phyloP scores from a whole-genome alignment of 2,329 filamentous ascomycete species.

The Ascosphaera aggregata region DNA sequence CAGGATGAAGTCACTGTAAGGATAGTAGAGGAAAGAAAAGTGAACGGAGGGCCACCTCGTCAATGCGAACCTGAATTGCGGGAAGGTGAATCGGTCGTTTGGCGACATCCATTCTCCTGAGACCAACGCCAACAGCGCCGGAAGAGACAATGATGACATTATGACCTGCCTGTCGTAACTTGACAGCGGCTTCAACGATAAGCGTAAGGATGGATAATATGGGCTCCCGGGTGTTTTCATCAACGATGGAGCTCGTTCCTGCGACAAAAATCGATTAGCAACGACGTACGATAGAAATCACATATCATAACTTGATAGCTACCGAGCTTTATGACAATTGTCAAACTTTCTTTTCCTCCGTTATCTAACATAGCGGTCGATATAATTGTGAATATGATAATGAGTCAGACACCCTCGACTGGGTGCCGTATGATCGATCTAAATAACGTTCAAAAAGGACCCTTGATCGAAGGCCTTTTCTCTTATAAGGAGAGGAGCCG shows the following conservation, averaged over 20 bases:
- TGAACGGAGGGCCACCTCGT: too few species aligned
- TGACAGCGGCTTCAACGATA: conserved; percentile 85
- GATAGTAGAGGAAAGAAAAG: too few species aligned
- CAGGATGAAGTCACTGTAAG: too few species aligned
- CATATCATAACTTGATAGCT: conserved; percentile 8
- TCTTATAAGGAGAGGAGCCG: too few species aligned
- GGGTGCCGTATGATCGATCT: too few species aligned
- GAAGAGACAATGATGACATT: conserved; percentile 92
- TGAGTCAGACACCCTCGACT: too few species aligned
- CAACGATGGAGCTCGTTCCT: conserved; percentile 98
- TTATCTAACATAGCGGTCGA: too few species aligned
- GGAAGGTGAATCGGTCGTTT: conserved; percentile 77
- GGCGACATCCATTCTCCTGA: conserved; percentile 72
- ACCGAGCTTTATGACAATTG: conserved; percentile 77
- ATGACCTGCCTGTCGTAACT: conserved; percentile 73
- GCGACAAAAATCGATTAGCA: conserved; percentile 5
- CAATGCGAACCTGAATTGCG: conserved; percentile 45
- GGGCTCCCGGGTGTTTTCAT: conserved; percentile 85
- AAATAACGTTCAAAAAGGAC: too few species aligned
- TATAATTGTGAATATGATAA: too few species aligned
- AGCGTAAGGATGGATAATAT: conserved; percentile 72
- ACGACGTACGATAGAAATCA: conserved; percentile 4
- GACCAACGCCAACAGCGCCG: conserved; percentile 82
- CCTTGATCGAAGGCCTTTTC: too few species aligned
- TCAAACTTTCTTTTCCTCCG: too few species aligned